phyloP scores from a whole-genome alignment of 2,329 filamentous ascomycete species.

The Pyrenochaeta sp. region DNA sequence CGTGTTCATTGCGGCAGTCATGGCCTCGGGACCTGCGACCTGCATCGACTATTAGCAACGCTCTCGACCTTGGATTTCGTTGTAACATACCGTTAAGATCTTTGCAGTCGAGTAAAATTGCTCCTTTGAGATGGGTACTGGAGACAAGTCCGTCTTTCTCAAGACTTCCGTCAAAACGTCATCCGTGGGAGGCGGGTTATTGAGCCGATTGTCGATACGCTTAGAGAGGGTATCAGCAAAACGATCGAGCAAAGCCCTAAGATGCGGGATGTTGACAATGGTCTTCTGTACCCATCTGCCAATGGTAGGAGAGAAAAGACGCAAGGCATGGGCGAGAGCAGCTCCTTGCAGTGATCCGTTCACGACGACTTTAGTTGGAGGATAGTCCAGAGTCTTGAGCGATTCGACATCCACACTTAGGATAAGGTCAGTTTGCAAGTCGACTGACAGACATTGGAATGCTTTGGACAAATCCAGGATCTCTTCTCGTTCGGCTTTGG shows the following conservation, averaged over 20 bases:
- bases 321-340: background rate
- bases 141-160: background rate
- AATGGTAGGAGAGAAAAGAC: background rate
- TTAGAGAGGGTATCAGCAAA: background rate
- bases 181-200: background rate
- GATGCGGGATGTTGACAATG: background rate
- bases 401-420: background rate
- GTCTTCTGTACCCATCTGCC: background rate
- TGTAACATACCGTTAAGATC: background rate
- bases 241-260: background rate
- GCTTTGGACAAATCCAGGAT: background rate
- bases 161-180: background rate
- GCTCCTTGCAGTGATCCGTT: background rate
- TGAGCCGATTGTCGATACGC: background rate
- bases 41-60: background rate
- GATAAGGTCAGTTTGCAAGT: background rate
- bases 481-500: background rate
- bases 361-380: background rate
- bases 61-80: background rate
- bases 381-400: background rate
- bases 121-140: background rate
- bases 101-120: background rate
- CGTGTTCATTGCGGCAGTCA: background rate
- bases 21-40: background rate
- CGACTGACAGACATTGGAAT: background rate